These are phyloP conservation scores for Xylaria intraflava DNA, from an alignment of 495 filamentous ascomycete genomes.

Conservation along the genomic window DNA sequence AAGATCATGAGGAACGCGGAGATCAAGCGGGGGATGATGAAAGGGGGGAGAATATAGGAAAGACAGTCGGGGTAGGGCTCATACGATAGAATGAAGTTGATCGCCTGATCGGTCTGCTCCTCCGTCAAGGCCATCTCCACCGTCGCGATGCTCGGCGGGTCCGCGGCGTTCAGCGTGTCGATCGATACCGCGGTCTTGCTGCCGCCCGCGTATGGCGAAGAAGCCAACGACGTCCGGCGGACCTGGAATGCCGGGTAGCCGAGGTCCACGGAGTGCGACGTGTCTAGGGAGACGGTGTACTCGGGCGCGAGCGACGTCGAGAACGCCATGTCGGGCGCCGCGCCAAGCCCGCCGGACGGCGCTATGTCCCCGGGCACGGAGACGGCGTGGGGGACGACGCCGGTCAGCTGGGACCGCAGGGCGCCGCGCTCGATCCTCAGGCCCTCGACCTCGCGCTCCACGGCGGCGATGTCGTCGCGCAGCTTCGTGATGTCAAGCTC, in stretches of 20 bases:
- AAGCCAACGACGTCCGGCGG: slow-evolving; percentile 9
- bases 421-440: slow-evolving; percentile 33
- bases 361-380: background rate
- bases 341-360: background rate
- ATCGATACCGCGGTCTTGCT: background rate
- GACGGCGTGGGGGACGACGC: background rate
- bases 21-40: background rate
- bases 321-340: background rate
- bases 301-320: slow-evolving; percentile 7
- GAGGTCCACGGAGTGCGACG: slow-evolving; percentile 14
- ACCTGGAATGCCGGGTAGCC: slow-evolving; percentile 27
- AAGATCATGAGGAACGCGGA: background rate
- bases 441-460: slow-evolving; percentile 25
- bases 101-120: slow-evolving; percentile 35
- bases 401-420: slow-evolving; percentile 16
- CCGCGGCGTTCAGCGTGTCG: slow-evolving; percentile 1
- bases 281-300: slow-evolving; percentile 27
- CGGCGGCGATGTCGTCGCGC: slow-evolving; percentile 36
- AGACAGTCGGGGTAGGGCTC: background rate
- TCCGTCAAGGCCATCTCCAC: slow-evolving; percentile 15
- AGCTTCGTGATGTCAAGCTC: slow-evolving; percentile 41
- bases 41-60: background rate
- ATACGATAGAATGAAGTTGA: slow-evolving; percentile 48
- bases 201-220: background rate
- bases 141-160: background rate